phyloP scores from a whole-genome alignment of 495 filamentous ascomycete species.

The Pseudomonodictys pantanalensis region DNA sequence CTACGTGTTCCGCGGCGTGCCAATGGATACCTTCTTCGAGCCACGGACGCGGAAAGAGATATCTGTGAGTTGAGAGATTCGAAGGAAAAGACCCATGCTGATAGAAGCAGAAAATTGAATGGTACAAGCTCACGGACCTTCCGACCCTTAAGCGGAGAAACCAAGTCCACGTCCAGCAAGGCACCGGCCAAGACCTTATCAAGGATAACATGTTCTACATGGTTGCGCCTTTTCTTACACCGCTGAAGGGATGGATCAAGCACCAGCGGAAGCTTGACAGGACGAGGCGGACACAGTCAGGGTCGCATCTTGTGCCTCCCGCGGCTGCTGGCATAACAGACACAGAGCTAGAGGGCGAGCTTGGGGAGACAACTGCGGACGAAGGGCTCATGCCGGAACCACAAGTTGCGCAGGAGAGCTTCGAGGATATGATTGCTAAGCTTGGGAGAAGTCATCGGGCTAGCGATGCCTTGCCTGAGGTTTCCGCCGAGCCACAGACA shows the following conservation, averaged over 20 bases:
- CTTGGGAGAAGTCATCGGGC: conserved; percentile 14
- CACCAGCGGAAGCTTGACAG: conserved; percentile 70
- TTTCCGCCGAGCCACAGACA: conserved; percentile 13
- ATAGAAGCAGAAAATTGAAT: conserved; percentile 64
- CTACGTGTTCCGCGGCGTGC: conserved; percentile 84
- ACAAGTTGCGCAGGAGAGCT: conserved; percentile 4
- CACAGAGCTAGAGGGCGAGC: conserved; percentile 29
- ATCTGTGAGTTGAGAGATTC: conserved; percentile 47
- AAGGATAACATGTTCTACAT: conserved; percentile 92
- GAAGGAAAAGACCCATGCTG: neutral
- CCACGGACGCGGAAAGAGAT: conserved; percentile 95
- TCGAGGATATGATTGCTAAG: conserved; percentile 19
- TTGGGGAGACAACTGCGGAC: conserved; percentile 28
- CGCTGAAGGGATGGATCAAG: conserved; percentile 84
- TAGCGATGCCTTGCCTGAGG: conserved; percentile 33
- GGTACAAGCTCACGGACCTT: conserved; percentile 85
- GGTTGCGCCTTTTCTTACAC: conserved; percentile 88
- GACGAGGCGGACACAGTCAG: conserved; percentile 37
- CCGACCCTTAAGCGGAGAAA: conserved; percentile 73
- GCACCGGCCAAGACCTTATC: conserved; percentile 50
- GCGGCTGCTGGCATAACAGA: conserved; percentile 22
- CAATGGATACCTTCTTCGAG: conserved; percentile 80
- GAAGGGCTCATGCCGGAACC: conserved; percentile 2
- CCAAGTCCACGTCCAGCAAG: conserved; percentile 53
- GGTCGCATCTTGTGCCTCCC: conserved; percentile 19